These are phyloP conservation scores for Chytriomyces confervae DNA, from an alignment of 192 early-diverging fungal genomes.

Conservation along the genomic window DNA sequence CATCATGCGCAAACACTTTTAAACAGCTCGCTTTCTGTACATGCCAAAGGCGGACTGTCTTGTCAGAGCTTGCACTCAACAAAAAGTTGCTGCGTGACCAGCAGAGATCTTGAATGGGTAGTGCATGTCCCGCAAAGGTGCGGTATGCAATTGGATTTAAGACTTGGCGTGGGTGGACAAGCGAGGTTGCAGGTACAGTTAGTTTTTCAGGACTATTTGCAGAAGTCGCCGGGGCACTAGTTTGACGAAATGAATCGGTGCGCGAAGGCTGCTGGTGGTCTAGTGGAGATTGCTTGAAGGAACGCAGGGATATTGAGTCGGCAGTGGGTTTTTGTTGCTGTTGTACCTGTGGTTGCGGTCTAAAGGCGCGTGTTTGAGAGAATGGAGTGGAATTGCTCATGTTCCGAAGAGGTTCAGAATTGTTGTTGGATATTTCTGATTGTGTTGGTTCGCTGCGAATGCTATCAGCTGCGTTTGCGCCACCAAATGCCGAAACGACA, in stretches of 20 bases:
- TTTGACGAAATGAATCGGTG: no score
- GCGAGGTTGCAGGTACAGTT: no score
- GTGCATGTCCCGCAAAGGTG: constrained; percentile 75
- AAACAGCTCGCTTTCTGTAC: constrained; percentile 72
- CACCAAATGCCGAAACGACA: background rate
- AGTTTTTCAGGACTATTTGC: no score
- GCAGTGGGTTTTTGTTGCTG: constrained; percentile 22
- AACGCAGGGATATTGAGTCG: constrained; percentile 14
- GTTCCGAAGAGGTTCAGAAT: no score
- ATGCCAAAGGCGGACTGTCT: constrained; percentile 88
- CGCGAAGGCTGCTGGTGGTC: no score
- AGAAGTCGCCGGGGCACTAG: no score
- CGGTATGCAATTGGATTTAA: constrained; percentile 61
- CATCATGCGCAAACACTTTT: constrained; percentile 78
- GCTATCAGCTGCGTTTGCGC: constrained; percentile 42
- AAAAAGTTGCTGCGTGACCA: constrained; percentile 74
- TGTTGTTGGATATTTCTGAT: no score
- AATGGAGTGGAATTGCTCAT: no score
- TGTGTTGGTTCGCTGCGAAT: background rate
- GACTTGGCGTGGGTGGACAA: constrained; percentile 1
- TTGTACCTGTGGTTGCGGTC: constrained; percentile 3
- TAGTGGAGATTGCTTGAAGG: background rate
- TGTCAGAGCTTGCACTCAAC: constrained; percentile 74
- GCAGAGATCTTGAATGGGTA: constrained; percentile 67
- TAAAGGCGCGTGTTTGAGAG: background rate